Evolutionary conservation across 495 filamentous ascomycete species (phyloP).

Genomic region (Daldinia loculata): DNA sequence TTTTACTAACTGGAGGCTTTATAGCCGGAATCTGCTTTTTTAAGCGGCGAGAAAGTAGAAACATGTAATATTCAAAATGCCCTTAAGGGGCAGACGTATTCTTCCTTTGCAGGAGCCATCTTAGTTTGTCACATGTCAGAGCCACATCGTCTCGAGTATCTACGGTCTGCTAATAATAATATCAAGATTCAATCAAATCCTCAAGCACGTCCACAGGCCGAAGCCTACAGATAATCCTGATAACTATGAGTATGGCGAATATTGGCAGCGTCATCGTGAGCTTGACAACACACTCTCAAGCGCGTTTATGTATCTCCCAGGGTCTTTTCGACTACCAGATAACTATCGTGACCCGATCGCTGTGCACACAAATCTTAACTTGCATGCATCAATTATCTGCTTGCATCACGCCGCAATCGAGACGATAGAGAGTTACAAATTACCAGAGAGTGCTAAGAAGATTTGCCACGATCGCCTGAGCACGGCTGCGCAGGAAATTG

Average conservation of each 20-base stretch:
- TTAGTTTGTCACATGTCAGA: conserved; percentile 50
- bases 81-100: conserved; percentile 50
- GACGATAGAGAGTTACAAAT: conserved; percentile 49
- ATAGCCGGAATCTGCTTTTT: conserved; percentile 54
- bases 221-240: conserved; percentile 51
- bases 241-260: conserved; percentile 50
- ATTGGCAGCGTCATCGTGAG: conserved; percentile 58
- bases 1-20: conserved; percentile 19
- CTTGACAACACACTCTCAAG: conserved; percentile 56
- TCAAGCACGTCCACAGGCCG: conserved; percentile 54
- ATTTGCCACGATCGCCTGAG: conserved; percentile 45
- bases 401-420: conserved; percentile 55
- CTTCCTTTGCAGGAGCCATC: conserved; percentile 51
- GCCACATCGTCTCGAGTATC: background rate
- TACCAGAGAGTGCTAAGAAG: conserved; percentile 46
- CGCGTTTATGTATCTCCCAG: conserved; percentile 58
- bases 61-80: conserved; percentile 47
- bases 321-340: conserved; percentile 50
- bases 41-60: conserved; percentile 46
- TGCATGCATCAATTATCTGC: conserved; percentile 56
- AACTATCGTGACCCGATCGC: conserved; percentile 50
- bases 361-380: conserved; percentile 55
- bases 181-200: conserved; percentile 48
- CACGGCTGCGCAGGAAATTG: conserved; percentile 54
- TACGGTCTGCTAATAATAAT: conserved; percentile 9